A percentile compares a stretch with the other conserved stretches of the same genome.
These are phyloP conservation scores for Paecilomyces sp. DNA, from an alignment of 2,329 filamentous ascomycete genomes.

Conservation along the genomic window DNA sequence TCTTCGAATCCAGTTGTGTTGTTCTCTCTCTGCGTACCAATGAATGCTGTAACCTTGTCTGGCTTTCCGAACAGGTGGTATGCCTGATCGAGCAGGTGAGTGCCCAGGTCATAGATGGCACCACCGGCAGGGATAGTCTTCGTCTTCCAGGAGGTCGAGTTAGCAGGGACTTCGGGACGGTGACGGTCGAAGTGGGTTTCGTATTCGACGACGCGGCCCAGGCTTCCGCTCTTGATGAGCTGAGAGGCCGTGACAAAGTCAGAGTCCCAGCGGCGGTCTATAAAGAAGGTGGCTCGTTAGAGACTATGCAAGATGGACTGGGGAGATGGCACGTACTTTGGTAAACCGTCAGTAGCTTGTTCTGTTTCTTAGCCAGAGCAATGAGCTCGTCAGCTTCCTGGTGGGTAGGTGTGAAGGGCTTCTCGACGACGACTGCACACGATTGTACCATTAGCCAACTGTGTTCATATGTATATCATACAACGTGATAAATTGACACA, in stretches of 20 bases:
- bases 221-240: constrained; percentile 50
- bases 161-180: constrained; percentile 48
- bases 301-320: not conserved
- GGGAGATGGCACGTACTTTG: constrained; percentile 43
- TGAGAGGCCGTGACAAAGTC: constrained; percentile 66
- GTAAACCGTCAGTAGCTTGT: constrained; percentile 58
- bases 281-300: constrained; percentile 3
- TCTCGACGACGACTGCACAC: constrained; percentile 62
- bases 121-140: constrained; percentile 59
- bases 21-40: constrained; percentile 58
- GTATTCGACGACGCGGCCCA: constrained; percentile 70
- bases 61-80: constrained; percentile 66
- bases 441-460: not conserved
- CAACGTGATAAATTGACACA: too few relatives aligned
- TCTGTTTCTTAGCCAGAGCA: constrained; percentile 44
- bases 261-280: constrained; percentile 65
- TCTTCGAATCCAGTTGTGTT: constrained; percentile 46
- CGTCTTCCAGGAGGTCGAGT: constrained; percentile 57
- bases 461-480: not conserved
- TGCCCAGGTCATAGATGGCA: constrained; percentile 66
- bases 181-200: constrained; percentile 76
- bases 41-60: constrained; percentile 57
- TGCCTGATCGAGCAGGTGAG: constrained; percentile 69
- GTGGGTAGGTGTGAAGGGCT: constrained; percentile 70
- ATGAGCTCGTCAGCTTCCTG: constrained; percentile 61